Base-by-base conservation (phyloP, 768 basidiomycete genomes). In the Lactarius evosmus region DNA sequence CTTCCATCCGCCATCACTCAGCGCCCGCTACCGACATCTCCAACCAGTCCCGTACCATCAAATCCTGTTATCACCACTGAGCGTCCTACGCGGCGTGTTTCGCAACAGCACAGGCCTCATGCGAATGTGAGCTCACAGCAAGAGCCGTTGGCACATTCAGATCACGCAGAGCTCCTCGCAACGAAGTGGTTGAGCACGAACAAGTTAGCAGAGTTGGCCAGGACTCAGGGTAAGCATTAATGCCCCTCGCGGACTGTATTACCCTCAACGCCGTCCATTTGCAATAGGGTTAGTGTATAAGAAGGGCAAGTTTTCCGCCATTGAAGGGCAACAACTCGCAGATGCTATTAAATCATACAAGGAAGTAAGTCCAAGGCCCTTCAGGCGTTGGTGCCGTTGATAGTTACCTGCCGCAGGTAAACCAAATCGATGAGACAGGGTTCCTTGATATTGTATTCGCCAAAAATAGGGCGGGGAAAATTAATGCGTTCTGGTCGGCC, bases 221-320 rank as follows among this genome's bases (percentile, higher is more conserved):
- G 79, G 72, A 83, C 79, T 29, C 81, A 90, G 78, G 91, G 91
- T 89, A 55, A 50, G 69, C 54, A 16, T 32, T 22, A 44, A 22
- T 3, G 19, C 8, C 16, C 25, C 50, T 51, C 29, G 16, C 30
- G 14, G 7, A 40, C 44, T n/a, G 14, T 19, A 7, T 54, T 34
- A 58, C 44, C 41, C 36, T 34, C 25, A 25, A 30, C 57, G 40
- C 33, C 60, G 8, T 34, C 53, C 16, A 64, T 66, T 60, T 51
- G 29, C 51, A 64, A 27, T 62, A 93, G 91, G 90, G 34, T 82
- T 93, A n/a, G 82, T 89, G 2, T 93, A 91, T 73, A 92, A 88
- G 76, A 92, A 92, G 74, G 91, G 91, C 16, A 93, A 91, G 71
- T 94, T 94, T 70, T 91, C 90, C 29, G 83, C 86, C 0, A 85